Conservation (phyloP, 345 rosid genomes). For the Populus alba region DNA sequence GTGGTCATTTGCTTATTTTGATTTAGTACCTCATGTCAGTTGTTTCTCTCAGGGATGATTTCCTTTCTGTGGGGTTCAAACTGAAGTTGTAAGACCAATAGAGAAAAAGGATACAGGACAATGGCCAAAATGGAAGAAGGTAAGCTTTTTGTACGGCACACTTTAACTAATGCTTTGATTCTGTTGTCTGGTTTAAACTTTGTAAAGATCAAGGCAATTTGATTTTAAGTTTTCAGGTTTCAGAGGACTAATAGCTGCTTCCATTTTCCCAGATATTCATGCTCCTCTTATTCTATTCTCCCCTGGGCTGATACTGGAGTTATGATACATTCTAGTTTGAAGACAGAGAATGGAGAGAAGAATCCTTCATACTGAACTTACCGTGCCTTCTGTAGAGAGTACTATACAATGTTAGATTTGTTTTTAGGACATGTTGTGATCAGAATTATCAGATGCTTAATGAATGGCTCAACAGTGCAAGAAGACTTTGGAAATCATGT, state of each 20-base stretch:
- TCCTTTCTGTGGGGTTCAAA: conserved; percentile 57
- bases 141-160: not conserved
- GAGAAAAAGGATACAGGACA: not conserved
- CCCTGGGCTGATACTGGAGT: not conserved
- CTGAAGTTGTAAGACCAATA: conserved; percentile 38
- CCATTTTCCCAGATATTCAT: not conserved
- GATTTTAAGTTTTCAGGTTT: not conserved
- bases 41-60: conserved; percentile 47
- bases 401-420: not conserved
- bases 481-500: not conserved
- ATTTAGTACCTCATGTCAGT: not conserved
- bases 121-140: not conserved
- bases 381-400: not conserved
- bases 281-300: not conserved
- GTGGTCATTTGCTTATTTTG: not conserved
- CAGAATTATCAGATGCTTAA: not conserved
- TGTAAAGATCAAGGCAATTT: not conserved
- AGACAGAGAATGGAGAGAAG: not conserved
- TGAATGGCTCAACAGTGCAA: too few species aligned
- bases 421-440: not conserved
- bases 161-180: not conserved
- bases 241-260: not conserved
- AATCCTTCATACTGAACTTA: not conserved
- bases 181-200: not conserved
- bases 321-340: not conserved